A percentile compares a stretch with the other conserved stretches of the same genome.
phyloP scores from a whole-genome alignment of 2,329 filamentous ascomycete species.

The Fusarium sulawesiense region DNA sequence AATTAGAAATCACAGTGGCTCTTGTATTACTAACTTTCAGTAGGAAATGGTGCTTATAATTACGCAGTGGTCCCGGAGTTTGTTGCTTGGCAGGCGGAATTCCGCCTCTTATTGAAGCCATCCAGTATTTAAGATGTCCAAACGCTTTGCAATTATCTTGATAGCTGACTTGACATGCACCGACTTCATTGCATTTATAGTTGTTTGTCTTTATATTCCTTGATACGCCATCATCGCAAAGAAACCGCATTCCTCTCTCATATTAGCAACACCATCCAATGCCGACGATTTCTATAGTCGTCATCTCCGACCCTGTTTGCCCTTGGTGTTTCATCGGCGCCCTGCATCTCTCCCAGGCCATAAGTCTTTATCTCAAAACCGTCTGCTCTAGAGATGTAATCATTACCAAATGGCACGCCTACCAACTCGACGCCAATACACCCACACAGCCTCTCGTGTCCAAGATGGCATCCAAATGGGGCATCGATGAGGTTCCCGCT shows the following conservation, averaged over 20 bases:
- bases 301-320: slow-evolving; percentile 85
- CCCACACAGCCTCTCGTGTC: slow-evolving; percentile 58
- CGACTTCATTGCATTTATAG: not conserved
- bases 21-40: not conserved
- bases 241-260: not conserved
- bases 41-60: not conserved
- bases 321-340: slow-evolving; percentile 85
- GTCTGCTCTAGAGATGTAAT: slow-evolving; percentile 77
- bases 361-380: slow-evolving; percentile 71
- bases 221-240: not conserved
- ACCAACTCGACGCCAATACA: slow-evolving; percentile 80
- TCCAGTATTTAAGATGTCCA: not conserved
- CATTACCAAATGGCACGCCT: slow-evolving; percentile 79
- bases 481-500: slow-evolving; percentile 66
- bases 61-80: not conserved
- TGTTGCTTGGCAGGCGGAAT: slow-evolving; percentile 35
- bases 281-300: slow-evolving; percentile 80
- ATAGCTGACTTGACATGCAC: not conserved
- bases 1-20: not conserved
- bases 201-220: not conserved
- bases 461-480: slow-evolving; percentile 74
- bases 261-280: slow-evolving; percentile 55
- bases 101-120: slow-evolving; percentile 31
- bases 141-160: not conserved
- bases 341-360: slow-evolving; percentile 78